phyloP scores from a whole-genome alignment of 208 protist genomes.

The Acanthamoeba lenticulata region DNA sequence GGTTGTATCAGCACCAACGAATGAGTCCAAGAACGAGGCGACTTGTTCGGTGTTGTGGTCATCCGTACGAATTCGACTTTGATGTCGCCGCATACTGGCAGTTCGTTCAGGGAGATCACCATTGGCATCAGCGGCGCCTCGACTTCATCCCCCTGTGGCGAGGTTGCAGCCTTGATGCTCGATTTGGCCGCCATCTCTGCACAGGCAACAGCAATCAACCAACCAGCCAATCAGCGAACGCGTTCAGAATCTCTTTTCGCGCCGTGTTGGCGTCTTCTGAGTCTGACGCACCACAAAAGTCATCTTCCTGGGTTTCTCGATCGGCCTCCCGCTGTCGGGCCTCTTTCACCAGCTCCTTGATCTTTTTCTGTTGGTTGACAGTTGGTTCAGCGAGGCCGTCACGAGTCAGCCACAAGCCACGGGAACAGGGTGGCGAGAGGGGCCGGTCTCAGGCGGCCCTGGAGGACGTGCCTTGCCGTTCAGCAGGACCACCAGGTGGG shows the following conservation, averaged over 20 bases:
- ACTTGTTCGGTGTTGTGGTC: too few relatives aligned
- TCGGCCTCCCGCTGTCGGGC: background rate
- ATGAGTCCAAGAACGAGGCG: background rate
- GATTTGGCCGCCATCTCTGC: background rate
- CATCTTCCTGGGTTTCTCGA: background rate
- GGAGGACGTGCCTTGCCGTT: background rate
- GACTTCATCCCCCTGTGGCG: background rate
- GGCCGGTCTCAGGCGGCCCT: too few relatives aligned
- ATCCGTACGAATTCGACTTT: conserved; percentile 30
- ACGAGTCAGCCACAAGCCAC: too few relatives aligned
- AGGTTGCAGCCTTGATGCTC: too few relatives aligned
- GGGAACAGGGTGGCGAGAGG: too few relatives aligned
- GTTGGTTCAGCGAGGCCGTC: too few relatives aligned
- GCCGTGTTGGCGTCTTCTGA: too few relatives aligned
- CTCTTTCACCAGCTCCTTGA: background rate
- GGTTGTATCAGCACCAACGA: background rate
- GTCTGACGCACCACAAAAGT: background rate
- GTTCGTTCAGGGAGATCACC: background rate
- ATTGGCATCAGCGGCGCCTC: background rate
- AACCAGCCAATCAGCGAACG: background rate
- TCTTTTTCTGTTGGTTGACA: background rate
- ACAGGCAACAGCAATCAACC: background rate
- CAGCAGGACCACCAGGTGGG: background rate
- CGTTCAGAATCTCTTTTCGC: too few relatives aligned
- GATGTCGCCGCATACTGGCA: conserved; percentile 6